Evolutionary conservation across 768 basidiomycete species (phyloP).

Genomic region (Suillus americanus): DNA sequence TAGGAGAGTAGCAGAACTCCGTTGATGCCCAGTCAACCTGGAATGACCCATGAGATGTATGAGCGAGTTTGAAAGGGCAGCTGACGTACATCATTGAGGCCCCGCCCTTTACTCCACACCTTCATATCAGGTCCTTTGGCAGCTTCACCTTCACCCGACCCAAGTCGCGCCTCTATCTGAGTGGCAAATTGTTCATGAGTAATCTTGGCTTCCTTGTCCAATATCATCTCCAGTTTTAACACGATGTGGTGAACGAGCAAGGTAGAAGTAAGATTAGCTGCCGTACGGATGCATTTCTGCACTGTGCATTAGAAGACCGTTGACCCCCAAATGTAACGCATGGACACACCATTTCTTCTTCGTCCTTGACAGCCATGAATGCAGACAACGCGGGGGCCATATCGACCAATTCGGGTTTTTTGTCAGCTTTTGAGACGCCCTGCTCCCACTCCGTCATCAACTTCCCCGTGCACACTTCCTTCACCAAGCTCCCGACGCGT

Average conservation of each 20-base stretch:
- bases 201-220: conserved; percentile 90
- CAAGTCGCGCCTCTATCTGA: conserved; percentile 85
- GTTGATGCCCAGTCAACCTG: conserved; percentile 88
- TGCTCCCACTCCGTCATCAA: conserved; percentile 85
- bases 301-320: conserved; percentile 12
- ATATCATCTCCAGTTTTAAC: conserved; percentile 82
- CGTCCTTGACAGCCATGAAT: conserved; percentile 85
- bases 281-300: conserved; percentile 77
- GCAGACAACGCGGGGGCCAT: conserved; percentile 74
- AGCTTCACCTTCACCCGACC: conserved; percentile 61
- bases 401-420: conserved; percentile 76
- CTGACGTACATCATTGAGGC: conserved; percentile 66
- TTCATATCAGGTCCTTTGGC: conserved; percentile 90
- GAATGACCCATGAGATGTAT: conserved; percentile 9
- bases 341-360: conserved; percentile 81
- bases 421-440: conserved; percentile 49
- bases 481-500: conserved; percentile 73
- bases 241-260: conserved; percentile 85
- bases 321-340: neutral
- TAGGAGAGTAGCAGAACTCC: conserved; percentile 94
- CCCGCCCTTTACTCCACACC: conserved; percentile 82
- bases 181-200: conserved; percentile 84
- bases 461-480: conserved; percentile 86
- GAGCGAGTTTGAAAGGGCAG: neutral
- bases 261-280: conserved; percentile 80